Percentiles rank a stretch among this genome's conserved stretches.
These are phyloP conservation scores for Astragalus glycyphyllos DNA, from an alignment of 306 rosid genomes.

Conservation along the genomic window DNA sequence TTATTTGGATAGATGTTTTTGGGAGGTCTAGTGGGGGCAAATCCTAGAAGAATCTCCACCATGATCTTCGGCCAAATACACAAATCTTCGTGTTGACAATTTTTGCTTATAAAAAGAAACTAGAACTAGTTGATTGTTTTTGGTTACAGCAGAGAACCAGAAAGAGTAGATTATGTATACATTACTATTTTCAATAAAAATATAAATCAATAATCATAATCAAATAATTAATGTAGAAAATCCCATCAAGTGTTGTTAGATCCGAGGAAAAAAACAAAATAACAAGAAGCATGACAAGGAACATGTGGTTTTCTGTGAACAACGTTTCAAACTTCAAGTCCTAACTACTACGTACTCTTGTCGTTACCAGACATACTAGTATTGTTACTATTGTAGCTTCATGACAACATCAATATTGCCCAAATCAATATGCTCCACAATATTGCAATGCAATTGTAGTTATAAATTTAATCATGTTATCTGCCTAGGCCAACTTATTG, in stretches of 20 bases:
- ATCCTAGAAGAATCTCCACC: too few relatives aligned
- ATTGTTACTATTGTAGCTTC: background rate
- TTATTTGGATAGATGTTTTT: too few relatives aligned
- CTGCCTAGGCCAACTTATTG: too few relatives aligned
- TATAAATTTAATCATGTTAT: too few relatives aligned
- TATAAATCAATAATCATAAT: background rate
- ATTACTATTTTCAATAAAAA: background rate
- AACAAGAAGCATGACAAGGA: constrained; percentile 6
- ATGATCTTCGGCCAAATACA: too few relatives aligned
- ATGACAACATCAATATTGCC: background rate
- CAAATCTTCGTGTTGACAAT: too few relatives aligned
- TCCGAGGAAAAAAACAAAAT: constrained; percentile 22
- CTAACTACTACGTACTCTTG: background rate
- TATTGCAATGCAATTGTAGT: background rate
- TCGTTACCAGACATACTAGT: background rate
- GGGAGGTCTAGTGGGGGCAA: too few relatives aligned
- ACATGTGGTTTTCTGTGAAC: constrained; percentile 42
- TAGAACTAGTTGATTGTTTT: too few relatives aligned
- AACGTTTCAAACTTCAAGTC: constrained; percentile 10
- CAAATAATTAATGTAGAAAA: too few relatives aligned
- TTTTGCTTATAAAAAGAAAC: too few relatives aligned
- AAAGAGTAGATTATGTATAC: background rate
- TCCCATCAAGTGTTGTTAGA: constrained; percentile 26
- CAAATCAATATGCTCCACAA: constrained; percentile 4
- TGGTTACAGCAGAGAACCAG: too few relatives aligned